These are phyloP conservation scores for Prunus campanulata DNA, from an alignment of 306 rosid species.

Conservation along the genomic window DNA sequence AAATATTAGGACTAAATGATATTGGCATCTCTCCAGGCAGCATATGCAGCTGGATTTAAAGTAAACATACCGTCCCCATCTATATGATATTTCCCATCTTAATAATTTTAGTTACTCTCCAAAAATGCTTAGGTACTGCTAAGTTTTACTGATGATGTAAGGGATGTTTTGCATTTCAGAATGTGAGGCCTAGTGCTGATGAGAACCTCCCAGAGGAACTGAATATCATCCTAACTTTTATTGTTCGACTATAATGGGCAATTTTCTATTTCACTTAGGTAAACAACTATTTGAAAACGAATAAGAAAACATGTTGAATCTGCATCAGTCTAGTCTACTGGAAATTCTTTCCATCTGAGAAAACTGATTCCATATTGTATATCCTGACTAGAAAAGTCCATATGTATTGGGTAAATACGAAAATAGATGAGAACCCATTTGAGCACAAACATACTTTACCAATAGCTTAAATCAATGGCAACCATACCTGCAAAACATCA, in stretches of 20 bases:
- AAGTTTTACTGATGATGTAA: slow-evolving; percentile 17
- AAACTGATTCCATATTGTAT: not conserved
- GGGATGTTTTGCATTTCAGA: slow-evolving; percentile 48
- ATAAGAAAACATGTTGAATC: not conserved
- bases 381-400: no score
- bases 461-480: slow-evolving; percentile 5
- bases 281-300: not conserved
- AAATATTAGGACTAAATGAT: no score
- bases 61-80: slow-evolving; percentile 31
- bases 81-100: not conserved
- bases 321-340: not conserved
- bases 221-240: slow-evolving; percentile 57
- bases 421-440: no score
- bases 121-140: slow-evolving; percentile 11
- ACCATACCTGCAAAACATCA: slow-evolving; percentile 64
- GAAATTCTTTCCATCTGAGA: not conserved
- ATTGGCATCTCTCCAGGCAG: slow-evolving; percentile 93
- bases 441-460: not conserved
- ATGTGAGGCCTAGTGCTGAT: slow-evolving; percentile 86
- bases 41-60: slow-evolving; percentile 93
- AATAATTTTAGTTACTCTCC: not conserved
- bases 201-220: slow-evolving; percentile 71
- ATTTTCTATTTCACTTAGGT: not conserved
- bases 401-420: no score
- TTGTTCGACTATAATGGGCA: no score